These are phyloP conservation scores for Dimocarpus longan DNA, from an alignment of 345 rosid species.

Conservation along the genomic window DNA sequence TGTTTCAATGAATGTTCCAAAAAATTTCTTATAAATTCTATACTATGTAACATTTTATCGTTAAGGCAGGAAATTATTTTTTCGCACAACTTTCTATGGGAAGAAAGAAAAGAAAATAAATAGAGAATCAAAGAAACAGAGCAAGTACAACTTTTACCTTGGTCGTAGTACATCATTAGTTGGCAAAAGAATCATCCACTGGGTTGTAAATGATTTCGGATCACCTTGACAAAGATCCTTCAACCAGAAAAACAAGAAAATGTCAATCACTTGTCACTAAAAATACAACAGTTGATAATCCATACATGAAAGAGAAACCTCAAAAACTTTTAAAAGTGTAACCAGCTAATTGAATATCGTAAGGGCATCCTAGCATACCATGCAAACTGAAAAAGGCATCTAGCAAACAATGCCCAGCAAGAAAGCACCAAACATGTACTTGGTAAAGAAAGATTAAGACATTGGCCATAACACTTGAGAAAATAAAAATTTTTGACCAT, in stretches of 20 bases:
- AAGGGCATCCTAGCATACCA: not conserved
- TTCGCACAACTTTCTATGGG: not conserved
- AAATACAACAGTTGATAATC: conserved; percentile 1
- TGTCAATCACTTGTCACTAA: not conserved
- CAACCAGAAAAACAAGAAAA: conserved; percentile 21
- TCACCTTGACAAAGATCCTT: conserved; percentile 94
- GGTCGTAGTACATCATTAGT: conserved; percentile 74
- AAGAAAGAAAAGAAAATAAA: conserved; percentile 10
- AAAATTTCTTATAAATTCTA: too few relatives aligned
- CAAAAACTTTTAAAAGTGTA: not conserved
- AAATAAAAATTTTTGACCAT: not conserved
- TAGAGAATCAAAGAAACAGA: conserved; percentile 6
- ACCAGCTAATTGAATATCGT: not conserved
- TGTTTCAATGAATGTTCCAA: too few relatives aligned
- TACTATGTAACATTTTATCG: too few relatives aligned
- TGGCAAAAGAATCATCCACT: conserved; percentile 88
- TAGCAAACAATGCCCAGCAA: not conserved
- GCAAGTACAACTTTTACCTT: conserved; percentile 48
- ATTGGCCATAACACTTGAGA: not conserved
- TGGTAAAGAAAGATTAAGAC: not conserved
- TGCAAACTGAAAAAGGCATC: not conserved
- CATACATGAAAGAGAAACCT: conserved; percentile 1
- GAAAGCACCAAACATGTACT: not conserved
- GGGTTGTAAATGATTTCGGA: conserved; percentile 81
- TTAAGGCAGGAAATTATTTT: too few relatives aligned